Conservation (phyloP, 176 grass and related monocot species). For the Elaeis guineensis region DNA sequence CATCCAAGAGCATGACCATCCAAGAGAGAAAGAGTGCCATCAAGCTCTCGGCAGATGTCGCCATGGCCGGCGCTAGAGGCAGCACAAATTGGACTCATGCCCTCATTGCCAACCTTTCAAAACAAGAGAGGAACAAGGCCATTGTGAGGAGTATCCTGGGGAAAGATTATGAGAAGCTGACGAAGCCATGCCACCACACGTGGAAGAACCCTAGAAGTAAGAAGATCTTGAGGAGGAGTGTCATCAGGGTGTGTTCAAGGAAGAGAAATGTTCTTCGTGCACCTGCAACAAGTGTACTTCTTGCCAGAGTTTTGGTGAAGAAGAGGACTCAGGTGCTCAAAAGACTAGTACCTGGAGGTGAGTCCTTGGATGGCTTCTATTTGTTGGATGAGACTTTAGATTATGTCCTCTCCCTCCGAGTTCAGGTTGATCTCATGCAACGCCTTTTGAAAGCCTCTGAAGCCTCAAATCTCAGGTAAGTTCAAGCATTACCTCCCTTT, state of each 20-base stretch:
- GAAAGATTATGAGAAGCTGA: slow-evolving; percentile 19
- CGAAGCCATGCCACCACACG: slow-evolving; percentile 6
- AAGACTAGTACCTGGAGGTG: slow-evolving; percentile 9
- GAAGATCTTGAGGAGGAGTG: slow-evolving; percentile 18
- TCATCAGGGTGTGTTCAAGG: background rate
- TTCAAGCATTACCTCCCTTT: background rate
- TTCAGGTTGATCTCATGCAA: slow-evolving; percentile 10
- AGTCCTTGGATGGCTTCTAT: slow-evolving; percentile 9
- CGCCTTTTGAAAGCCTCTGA: background rate
- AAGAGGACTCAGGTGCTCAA: slow-evolving; percentile 11
- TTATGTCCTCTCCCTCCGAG: slow-evolving; percentile 3
- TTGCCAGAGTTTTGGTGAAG: slow-evolving; percentile 4
- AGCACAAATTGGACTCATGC: slow-evolving; percentile 2
- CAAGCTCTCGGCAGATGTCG: slow-evolving; percentile 37
- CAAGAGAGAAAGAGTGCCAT: slow-evolving; percentile 42
- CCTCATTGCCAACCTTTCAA: slow-evolving; percentile 14
- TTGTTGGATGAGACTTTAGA: slow-evolving; percentile 7
- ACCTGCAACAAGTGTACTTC: background rate
- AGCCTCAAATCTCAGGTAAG: background rate
- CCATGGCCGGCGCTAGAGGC: slow-evolving; percentile 45
- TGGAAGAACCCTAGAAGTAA: slow-evolving; percentile 24
- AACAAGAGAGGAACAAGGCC: slow-evolving; percentile 7
- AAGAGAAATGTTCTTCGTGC: background rate
- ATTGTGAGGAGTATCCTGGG: slow-evolving; percentile 19
- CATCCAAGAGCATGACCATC: slow-evolving; percentile 22